Conservation (phyloP, 208 protist species). For the Leishmania martiniquensis region DNA sequence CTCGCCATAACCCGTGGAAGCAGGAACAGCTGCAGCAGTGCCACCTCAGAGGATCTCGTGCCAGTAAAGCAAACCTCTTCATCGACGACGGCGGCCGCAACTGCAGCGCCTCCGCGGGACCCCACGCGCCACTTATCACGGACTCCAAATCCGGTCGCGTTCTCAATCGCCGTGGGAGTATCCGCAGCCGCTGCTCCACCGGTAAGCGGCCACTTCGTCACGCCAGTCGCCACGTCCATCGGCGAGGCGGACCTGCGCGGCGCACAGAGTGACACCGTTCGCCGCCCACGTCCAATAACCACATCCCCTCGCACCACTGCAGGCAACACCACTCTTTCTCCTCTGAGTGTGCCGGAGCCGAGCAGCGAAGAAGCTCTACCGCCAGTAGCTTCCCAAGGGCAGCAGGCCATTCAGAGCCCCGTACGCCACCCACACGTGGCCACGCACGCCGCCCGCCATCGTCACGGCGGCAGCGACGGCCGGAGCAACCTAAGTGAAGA, state of each 20-base stretch:
- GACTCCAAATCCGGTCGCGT: background rate
- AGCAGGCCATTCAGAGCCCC: background rate
- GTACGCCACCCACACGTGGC: background rate
- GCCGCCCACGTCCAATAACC: background rate
- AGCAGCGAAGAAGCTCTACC: background rate
- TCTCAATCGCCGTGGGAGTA: background rate
- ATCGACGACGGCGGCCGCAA: background rate
- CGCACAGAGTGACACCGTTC: background rate
- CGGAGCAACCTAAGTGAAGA: no score
- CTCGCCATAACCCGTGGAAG: background rate
- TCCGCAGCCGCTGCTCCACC: background rate
- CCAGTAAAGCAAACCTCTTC: background rate
- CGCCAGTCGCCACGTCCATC: background rate
- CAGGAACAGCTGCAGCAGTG: constrained; percentile 5
- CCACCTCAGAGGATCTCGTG: background rate
- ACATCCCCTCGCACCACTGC: background rate
- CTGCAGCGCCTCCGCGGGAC: background rate
- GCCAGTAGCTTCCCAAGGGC: background rate
- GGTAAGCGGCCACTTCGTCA: background rate
- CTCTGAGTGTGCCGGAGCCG: background rate
- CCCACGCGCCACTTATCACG: background rate
- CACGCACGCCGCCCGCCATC: background rate
- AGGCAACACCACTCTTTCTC: background rate
- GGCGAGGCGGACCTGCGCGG: background rate
- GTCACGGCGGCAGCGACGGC: background rate